Evolutionary conservation across 306 rosid species (phyloP), one percentile per base, ranked within the genome.

Genomic region (Fagus crenata): DNA sequence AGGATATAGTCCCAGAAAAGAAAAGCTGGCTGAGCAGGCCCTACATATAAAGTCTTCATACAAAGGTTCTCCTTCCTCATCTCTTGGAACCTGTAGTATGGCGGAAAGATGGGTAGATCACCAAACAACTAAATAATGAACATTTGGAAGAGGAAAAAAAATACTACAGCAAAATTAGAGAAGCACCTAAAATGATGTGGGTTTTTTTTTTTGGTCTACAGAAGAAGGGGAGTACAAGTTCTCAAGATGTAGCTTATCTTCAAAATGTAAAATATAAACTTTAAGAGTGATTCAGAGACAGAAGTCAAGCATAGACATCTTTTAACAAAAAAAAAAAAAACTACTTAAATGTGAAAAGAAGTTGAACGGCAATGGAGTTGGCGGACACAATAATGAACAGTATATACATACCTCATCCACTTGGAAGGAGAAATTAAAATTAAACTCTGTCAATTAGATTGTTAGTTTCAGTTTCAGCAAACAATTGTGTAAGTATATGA

Each of bases 31-130:
- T 7, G 99, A 96, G 89, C 99, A 96, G 54, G 89, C 81, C 77
- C 73, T 73, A 51, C 99, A 96, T 75, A 92, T 89, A 72, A 92
- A 89, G 42, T 96, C 99, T 76, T 91, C 98, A 60, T 92, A 92
- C 40, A 86, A 76, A 53, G 96, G 99, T 84, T 91, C 99, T 7
- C 93, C 99, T 82, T 96, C 99, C 41, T 91, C 98, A 31, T 91
- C 99, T 85, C 93, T 89, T 71, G 98, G 99, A 74, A 92, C 88
- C 99, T 96, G 87, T 41, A 6, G 81, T 73, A 77, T 11, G 74
- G 40, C 55, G 31, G 73, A 59, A 72, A 41, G 67, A 78, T 78
- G 1, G 2, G 77, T 32, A 72, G 22, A 39, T 55, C 59, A 41
- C 73, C 65, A 59, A 31, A 32, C 28, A 35, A 39, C 37, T 13